Evolutionary conservation across 108 stramenopile genomes (phyloP), one percentile per base, ranked within the genome.

Genomic region (Discostella pseudostelligera): DNA sequence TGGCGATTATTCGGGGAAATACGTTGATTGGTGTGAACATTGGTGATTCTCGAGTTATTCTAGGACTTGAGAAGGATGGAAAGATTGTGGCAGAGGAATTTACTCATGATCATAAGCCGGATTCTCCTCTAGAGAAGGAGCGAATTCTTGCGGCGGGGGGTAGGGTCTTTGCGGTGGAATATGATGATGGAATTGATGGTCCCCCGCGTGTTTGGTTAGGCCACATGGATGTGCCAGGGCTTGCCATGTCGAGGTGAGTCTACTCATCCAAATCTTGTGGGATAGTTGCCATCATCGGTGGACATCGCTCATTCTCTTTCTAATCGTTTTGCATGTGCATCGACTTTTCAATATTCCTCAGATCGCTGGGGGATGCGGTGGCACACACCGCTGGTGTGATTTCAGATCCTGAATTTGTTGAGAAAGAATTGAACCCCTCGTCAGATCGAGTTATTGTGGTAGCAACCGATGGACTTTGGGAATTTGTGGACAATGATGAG

Each of bases 141-240:
- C 90, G 98, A 21, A 99, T 99, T 62, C 39, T 94, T 49, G 84
- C 83, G 1, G 80, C 87, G 32, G 97, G 97, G 12, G 98, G 98
- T 10, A 86, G 98, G 53, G 98, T 99, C 8, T 99, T 99, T 80
- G 96, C 98, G 1, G 93, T 99, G 22, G 91, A 97, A 79, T 99
- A 99, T 68, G 96, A 97, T 51, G 98, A 99, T 69, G 98, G 98
- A 36, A 89, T 99, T 67, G 97, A 98, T 79, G 98, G 98, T 13
- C 98, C 98, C 13, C 92, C 96, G 8, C 88, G 98, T 69, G 98
- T 99, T 12, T 99, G 98, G 98, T 81, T 99, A 55, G 96, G 93
- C 9, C 87, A 99, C 79, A 96, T 96, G 93, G 97, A 99, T 83
- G 94, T 97, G 42, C 98, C 98, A 25, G 98, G 98, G 48, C 81